Evolutionary conservation across 1,139 yeast species (phyloP).

Genomic region (Geotrichum phurueaensis): DNA sequence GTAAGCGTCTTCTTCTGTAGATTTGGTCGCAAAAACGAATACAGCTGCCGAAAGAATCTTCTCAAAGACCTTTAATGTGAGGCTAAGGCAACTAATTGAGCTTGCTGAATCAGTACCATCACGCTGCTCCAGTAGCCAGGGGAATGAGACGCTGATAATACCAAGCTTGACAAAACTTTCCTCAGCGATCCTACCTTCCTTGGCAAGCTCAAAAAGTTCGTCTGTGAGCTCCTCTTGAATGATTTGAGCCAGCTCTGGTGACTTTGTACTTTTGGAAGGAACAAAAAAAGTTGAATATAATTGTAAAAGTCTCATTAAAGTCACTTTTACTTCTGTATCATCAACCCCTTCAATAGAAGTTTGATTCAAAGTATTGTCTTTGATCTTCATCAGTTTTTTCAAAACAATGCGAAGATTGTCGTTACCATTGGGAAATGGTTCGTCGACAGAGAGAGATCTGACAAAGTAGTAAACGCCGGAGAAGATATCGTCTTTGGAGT

Average conservation of each 20-base stretch:
- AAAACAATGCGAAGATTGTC: constrained; percentile 13
- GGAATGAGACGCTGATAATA: constrained; percentile 13
- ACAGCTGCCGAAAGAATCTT: constrained; percentile 9
- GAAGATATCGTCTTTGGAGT: constrained; percentile 17
- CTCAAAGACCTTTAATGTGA: constrained; percentile 13
- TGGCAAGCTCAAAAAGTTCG: constrained; percentile 8
- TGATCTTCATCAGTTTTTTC: constrained; percentile 10
- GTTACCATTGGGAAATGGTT: constrained; percentile 15
- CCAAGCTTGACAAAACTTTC: constrained; percentile 13
- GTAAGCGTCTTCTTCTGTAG: background rate
- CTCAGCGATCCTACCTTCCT: constrained; percentile 8
- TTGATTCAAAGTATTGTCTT: constrained; percentile 2
- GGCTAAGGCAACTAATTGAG: background rate
- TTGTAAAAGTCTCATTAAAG: constrained; percentile 14
- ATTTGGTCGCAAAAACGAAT: background rate
- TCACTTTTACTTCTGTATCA: constrained; percentile 9
- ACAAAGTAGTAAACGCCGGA: constrained; percentile 18
- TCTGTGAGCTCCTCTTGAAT: constrained; percentile 16
- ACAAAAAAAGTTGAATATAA: constrained; percentile 11
- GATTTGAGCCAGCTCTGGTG: background rate
- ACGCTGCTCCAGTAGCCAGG: constrained; percentile 13
- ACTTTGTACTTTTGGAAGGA: background rate
- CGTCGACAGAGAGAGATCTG: constrained; percentile 17
- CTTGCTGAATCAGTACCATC: constrained; percentile 4
- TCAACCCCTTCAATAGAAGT: constrained; percentile 3